A percentile compares a stretch with the other conserved stretches of the same genome.
Evolutionary conservation across 1,284 basidiomycete species (phyloP).

Genomic region (Cutaneotrichosporon daszewskae): DNA sequence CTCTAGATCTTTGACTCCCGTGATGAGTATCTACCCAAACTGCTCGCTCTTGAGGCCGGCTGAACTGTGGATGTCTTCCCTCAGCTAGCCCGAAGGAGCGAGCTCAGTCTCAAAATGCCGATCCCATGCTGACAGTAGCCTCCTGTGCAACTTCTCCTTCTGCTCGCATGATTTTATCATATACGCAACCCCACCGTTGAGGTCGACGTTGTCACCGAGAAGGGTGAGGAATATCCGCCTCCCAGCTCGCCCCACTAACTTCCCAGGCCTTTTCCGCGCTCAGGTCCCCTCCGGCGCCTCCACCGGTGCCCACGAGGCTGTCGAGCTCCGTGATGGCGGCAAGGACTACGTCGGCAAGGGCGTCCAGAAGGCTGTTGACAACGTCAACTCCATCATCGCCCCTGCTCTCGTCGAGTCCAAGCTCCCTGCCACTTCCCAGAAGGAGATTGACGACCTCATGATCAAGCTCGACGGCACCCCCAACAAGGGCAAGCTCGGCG

Average conservation of each 20-base stretch:
- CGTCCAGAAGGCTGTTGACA: slow-evolving; percentile 88
- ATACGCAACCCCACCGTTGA: slow-evolving; percentile 80
- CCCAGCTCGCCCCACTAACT: not conserved
- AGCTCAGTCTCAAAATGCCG: too few relatives aligned
- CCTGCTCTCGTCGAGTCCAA: slow-evolving; percentile 82
- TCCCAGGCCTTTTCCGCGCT: slow-evolving; percentile 81
- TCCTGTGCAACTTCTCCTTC: not conserved
- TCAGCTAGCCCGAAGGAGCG: not conserved
- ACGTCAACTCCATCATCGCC: slow-evolving; percentile 90
- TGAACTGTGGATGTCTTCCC: not conserved
- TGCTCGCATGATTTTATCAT: not conserved
- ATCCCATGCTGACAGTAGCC: slow-evolving; percentile 22
- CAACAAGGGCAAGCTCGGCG: slow-evolving; percentile 99
- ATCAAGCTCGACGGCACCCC: slow-evolving; percentile 96
- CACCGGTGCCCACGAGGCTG: slow-evolving; percentile 96
- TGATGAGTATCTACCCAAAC: slow-evolving; percentile 51
- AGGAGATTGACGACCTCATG: slow-evolving; percentile 95
- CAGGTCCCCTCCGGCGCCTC: slow-evolving; percentile 97
- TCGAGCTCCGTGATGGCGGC: slow-evolving; percentile 96
- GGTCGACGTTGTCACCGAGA: slow-evolving; percentile 82
- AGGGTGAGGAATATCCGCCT: slow-evolving; percentile 55
- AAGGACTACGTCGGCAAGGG: slow-evolving; percentile 96
- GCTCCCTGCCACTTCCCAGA: slow-evolving; percentile 84
- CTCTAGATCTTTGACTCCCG: slow-evolving; percentile 91
- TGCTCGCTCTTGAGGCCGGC: too few relatives aligned